Evolutionary conservation across 768 basidiomycete species (phyloP).

Genomic region (Leucosporidium creatinivorum): DNA sequence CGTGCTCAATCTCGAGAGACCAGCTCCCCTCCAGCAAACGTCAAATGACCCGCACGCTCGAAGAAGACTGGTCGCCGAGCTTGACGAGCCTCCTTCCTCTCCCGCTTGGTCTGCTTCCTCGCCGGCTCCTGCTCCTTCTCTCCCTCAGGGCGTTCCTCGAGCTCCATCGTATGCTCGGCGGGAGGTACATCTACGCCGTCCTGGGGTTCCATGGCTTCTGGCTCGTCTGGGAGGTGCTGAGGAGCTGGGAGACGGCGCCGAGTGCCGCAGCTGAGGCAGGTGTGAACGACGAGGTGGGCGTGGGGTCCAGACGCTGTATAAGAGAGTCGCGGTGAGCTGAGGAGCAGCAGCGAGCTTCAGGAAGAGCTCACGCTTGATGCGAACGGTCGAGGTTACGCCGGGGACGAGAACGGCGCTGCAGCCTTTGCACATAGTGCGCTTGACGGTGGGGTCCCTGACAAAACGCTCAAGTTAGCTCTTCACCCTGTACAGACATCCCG

Average conservation of each 20-base stretch:
- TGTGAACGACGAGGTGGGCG: constrained; percentile 20
- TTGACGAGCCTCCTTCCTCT: constrained; percentile 8
- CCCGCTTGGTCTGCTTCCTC: constrained; percentile 4
- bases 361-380: constrained; percentile 53
- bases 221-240: constrained; percentile 6
- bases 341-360: not conserved
- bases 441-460: constrained; percentile 69
- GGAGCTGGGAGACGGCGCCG: constrained; percentile 23
- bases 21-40: not conserved
- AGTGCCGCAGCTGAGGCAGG: constrained; percentile 16
- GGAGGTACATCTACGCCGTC: not conserved
- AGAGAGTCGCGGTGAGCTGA: not conserved
- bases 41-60: constrained; percentile 21
- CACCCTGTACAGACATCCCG: not conserved
- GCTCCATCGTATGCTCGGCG: not conserved
- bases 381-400: constrained; percentile 58
- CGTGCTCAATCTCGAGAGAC: not conserved
- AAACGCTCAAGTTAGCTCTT: not conserved
- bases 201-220: not conserved
- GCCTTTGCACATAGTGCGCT: constrained; percentile 66
- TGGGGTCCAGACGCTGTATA: constrained; percentile 19
- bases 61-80: constrained; percentile 14
- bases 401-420: constrained; percentile 62
- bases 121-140: not conserved
- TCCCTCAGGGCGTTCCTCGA: too few relatives aligned